Evolutionary conservation across 1,284 basidiomycete species (phyloP), one percentile per base, ranked within the genome.

Genomic region (Wallemia ichthyophaga): DNA sequence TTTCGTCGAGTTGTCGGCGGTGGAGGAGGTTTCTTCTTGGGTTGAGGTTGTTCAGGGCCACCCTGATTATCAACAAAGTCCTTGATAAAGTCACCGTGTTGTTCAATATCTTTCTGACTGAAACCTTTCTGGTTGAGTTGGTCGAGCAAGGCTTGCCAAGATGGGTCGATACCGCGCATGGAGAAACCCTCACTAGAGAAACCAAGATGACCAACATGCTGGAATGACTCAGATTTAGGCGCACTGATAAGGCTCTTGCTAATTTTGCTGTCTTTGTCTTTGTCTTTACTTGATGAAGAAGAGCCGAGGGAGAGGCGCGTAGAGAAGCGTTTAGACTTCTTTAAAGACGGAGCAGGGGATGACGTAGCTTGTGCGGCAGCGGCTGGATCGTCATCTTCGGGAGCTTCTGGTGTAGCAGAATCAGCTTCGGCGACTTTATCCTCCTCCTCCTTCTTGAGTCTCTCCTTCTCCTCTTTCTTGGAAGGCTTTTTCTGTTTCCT

Each of bases 181-280:
- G 81, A 82, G 69, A 89, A 95, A 2, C 89, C 89, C 64, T 92
- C 80, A 0, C 78, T 69, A 64, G 92, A 84, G 69, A 84, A 95
- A 25, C 89, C 89, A 85, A 98, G 94, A 68, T 95, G 91, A 0
- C 85, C 87, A 55, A 94, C 77, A 67, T 96, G 91, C 63, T 80
- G 77, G 74, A 95, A 95, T 2, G 83, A 83, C 21, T 71, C 68
- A 19, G 78, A 68, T 67, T 69, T 61, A 0, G 56, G 19, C 5
- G 48, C 25, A 13, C 3, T 19, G 31, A n/a, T 55, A 27, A 27
- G n/a, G 32, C 17, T 55, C 53, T 48, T 57, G 27, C 28, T 59
- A 5, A 27, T 32, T 23, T 25, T 19, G 21, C 19, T 9, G 9
- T 23, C 21, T 28, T 28, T 26, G 19, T 53, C 24, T 27, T 7